These are phyloP conservation scores for Brasilioporus rufonigricans DNA, from an alignment of 768 basidiomycete genomes.

Conservation along the genomic window DNA sequence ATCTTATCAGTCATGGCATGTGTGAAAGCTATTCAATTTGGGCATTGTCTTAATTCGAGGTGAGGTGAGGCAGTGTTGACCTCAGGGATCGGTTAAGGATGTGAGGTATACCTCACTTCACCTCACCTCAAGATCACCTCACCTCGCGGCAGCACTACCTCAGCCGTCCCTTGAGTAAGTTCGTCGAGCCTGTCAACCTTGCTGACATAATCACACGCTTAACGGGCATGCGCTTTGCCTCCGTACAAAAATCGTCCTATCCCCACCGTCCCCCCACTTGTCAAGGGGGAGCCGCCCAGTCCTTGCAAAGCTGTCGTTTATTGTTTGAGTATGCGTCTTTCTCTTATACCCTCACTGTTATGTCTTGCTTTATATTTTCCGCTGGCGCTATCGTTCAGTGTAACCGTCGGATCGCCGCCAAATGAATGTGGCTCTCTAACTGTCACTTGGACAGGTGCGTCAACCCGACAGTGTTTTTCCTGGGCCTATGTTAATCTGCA, in stretches of 20 bases:
- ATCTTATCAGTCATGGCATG: no score
- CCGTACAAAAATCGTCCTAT: slow-evolving; percentile 6
- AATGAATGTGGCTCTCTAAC: slow-evolving; percentile 62
- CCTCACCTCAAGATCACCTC: no score
- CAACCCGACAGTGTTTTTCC: not conserved
- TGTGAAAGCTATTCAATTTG: no score
- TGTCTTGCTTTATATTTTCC: slow-evolving; percentile 22
- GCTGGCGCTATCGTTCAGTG: slow-evolving; percentile 39
- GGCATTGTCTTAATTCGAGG: no score
- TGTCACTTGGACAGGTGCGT: slow-evolving; percentile 62
- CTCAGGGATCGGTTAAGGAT: no score
- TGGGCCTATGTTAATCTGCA: not conserved
- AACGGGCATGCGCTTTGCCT: not conserved
- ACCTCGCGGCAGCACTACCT: no score
- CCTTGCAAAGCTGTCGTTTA: slow-evolving; percentile 10
- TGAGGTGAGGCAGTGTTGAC: not conserved
- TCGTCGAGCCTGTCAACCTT: not conserved
- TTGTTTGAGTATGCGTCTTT: slow-evolving; percentile 29
- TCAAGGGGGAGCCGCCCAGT: slow-evolving; percentile 4
- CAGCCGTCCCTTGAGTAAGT: not conserved
- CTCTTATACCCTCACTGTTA: slow-evolving; percentile 22
- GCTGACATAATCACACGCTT: slow-evolving; percentile 20
- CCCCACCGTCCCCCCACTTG: slow-evolving; percentile 3
- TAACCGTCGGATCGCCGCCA: slow-evolving; percentile 46
- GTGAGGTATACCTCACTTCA: no score